Percentiles rank a stretch among this genome's conserved stretches.
phyloP scores from a whole-genome alignment of 441 rosid genomes.

The Euphorbia schlechtendalii region DNA sequence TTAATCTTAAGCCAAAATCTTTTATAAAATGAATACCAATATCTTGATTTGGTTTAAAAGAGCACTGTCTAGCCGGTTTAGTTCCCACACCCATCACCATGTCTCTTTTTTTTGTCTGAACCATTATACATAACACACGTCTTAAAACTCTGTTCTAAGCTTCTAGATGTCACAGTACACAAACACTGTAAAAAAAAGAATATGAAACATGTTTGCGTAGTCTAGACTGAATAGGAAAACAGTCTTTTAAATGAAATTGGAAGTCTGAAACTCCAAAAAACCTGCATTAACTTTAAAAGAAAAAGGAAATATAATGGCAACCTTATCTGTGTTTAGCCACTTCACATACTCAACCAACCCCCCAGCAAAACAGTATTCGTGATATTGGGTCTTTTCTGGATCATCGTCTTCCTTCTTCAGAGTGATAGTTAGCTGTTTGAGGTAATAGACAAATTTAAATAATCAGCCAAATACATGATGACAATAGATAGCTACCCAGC shows the following conservation, averaged over 20 bases:
- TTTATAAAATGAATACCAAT: too few relatives aligned
- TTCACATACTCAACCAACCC: slow-evolving; percentile 90
- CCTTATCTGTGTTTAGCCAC: slow-evolving; percentile 92
- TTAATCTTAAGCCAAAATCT: too few relatives aligned
- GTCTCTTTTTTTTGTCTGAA: too few relatives aligned
- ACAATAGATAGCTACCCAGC: slow-evolving; percentile 7
- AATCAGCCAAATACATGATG: neutral
- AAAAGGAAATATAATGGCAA: slow-evolving; percentile 18
- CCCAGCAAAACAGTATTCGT: slow-evolving; percentile 76
- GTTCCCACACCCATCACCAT: neutral
- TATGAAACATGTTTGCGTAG: neutral
- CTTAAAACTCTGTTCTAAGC: neutral
- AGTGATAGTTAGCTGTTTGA: slow-evolving; percentile 67
- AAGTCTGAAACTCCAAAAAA: neutral
- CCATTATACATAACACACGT: neutral
- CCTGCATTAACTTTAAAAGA: neutral
- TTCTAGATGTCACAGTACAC: neutral
- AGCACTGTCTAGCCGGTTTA: neutral
- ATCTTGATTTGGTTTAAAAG: neutral
- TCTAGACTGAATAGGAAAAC: neutral
- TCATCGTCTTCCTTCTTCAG: slow-evolving; percentile 53
- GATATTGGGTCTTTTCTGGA: slow-evolving; percentile 50
- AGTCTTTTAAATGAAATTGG: slow-evolving; percentile 3
- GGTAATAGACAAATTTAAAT: slow-evolving; percentile 4
- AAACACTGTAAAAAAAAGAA: neutral